These are phyloP conservation scores for Taphrina wiesneri DNA, from an alignment of 1,139 yeast genomes.

Conservation along the genomic window DNA sequence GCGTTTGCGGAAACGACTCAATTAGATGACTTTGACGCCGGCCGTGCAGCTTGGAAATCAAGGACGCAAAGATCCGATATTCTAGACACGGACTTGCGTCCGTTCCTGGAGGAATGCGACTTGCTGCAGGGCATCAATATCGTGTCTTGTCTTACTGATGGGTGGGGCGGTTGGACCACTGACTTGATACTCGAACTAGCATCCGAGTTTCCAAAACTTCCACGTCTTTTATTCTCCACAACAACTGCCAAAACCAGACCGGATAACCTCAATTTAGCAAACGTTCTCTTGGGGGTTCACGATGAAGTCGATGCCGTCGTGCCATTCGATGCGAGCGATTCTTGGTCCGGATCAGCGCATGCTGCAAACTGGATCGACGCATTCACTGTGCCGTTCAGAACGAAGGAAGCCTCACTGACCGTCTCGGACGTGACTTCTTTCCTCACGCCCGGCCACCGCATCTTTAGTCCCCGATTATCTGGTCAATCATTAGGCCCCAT, in stretches of 20 bases:
- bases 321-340: neutral
- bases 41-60: constrained; percentile 45
- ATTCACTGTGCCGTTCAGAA: constrained; percentile 30
- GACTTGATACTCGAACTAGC: constrained; percentile 56
- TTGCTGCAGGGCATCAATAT: constrained; percentile 67
- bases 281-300: constrained; percentile 3
- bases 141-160: constrained; percentile 66
- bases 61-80: constrained; percentile 48
- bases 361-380: constrained; percentile 31
- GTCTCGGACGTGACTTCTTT: constrained; percentile 28
- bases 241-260: neutral
- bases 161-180: constrained; percentile 80
- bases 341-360: constrained; percentile 31
- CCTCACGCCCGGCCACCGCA: constrained; percentile 13
- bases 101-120: constrained; percentile 75
- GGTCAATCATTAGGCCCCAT: neutral
- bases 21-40: constrained; percentile 22
- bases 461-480: neutral
- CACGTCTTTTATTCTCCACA: constrained; percentile 11
- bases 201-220: constrained; percentile 56
- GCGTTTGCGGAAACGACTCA: neutral
- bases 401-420: neutral
- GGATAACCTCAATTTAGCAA: constrained; percentile 2
- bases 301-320: constrained; percentile 16
- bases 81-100: constrained; percentile 62